Evolutionary conservation across 495 filamentous ascomycete species (phyloP).

Genomic region (Hypoxylon cercidicola): DNA sequence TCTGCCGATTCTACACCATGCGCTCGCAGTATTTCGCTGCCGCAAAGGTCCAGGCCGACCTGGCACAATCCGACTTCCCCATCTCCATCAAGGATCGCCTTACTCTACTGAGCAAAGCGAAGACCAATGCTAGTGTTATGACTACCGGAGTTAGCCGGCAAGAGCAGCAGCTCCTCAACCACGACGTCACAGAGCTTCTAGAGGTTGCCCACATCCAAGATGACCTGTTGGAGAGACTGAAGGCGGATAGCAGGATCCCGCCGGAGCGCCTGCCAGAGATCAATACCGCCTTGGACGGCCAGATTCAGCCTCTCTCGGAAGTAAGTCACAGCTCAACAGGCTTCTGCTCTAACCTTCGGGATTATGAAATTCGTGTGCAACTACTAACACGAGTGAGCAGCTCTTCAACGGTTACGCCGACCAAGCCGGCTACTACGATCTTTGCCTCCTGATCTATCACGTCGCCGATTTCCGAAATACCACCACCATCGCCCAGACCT

Average conservation of each 20-base stretch:
- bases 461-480: conserved; percentile 86
- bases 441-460: conserved; percentile 91
- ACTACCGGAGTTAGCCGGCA: conserved; percentile 77
- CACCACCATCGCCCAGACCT: conserved; percentile 81
- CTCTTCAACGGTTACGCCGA: conserved; percentile 93
- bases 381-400: conserved; percentile 55
- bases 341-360: neutral
- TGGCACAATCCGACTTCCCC: conserved; percentile 82
- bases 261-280: conserved; percentile 69
- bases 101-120: conserved; percentile 86
- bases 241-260: conserved; percentile 73
- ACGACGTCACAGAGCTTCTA: conserved; percentile 84
- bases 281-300: conserved; percentile 73
- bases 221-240: conserved; percentile 84
- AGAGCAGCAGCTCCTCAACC: conserved; percentile 77
- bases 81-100: conserved; percentile 82
- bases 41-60: conserved; percentile 81
- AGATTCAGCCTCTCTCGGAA: conserved; percentile 74
- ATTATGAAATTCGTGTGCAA: conserved; percentile 8
- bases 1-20: conserved; percentile 89
- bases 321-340: conserved; percentile 61
- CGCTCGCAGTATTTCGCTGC: conserved; percentile 83
- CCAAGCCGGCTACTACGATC: conserved; percentile 87
- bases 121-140: conserved; percentile 83
- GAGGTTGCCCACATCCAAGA: conserved; percentile 96